Conservation (phyloP, 495 filamentous ascomycete species). For the Podospora appendiculata region DNA sequence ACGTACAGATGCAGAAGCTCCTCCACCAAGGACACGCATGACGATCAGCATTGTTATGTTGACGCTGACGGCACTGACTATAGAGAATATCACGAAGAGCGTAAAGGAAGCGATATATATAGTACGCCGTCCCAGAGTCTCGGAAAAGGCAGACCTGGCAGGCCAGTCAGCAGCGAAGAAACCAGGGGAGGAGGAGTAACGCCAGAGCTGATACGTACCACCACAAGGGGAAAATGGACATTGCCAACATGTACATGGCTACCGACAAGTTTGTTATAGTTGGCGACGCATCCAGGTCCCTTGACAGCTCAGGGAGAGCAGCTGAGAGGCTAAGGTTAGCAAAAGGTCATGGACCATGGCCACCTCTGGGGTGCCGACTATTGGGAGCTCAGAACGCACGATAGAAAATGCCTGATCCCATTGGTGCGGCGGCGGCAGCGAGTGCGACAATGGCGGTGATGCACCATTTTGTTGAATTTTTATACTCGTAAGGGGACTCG, state of each 20-base stretch:
- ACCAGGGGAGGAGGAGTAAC: neutral
- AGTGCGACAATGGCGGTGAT: conserved; percentile 75
- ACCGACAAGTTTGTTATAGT: conserved; percentile 77
- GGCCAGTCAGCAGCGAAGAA: neutral
- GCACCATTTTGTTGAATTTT: conserved; percentile 68
- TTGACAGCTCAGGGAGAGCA: conserved; percentile 60
- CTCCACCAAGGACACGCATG: conserved; percentile 75
- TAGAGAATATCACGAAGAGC: conserved; percentile 71
- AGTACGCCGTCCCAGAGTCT: conserved; percentile 70
- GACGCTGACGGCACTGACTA: conserved; percentile 64
- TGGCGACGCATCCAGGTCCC: conserved; percentile 55
- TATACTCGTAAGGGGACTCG: conserved; percentile 65
- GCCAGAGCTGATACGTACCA: conserved; percentile 39
- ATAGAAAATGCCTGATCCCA: conserved; percentile 79
- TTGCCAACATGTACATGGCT: conserved; percentile 81
- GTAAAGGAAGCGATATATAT: conserved; percentile 83
- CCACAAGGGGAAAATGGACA: conserved; percentile 91
- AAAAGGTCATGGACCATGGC: neutral
- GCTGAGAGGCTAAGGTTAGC: conserved; percentile 35
- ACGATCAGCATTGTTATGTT: conserved; percentile 81
- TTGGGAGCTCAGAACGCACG: conserved; percentile 45
- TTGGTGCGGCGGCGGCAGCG: conserved; percentile 68
- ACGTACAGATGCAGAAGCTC: conserved; percentile 69
- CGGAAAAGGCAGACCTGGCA: conserved; percentile 65
- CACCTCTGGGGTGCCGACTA: neutral